Base-by-base conservation (phyloP, 805 yeast species). In the Cyberlindnera euphorbiiphila region DNA sequence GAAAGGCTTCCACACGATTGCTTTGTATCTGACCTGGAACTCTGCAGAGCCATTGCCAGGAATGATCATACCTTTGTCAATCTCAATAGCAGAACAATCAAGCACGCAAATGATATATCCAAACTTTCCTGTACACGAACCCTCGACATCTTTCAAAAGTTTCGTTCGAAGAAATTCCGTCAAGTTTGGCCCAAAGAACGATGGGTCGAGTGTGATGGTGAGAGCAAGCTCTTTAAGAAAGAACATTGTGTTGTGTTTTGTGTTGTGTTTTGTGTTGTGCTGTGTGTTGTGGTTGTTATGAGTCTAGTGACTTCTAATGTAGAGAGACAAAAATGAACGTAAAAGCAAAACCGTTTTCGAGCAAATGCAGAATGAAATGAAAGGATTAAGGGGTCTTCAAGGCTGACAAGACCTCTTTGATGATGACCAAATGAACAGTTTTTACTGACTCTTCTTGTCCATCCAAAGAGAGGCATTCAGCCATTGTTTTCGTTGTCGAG, bases 111-210 rank as follows among this genome's bases (percentile, higher is more conserved):
- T 81, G 49, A 93, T 93, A 61, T 93, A 93, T 11, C 98, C 98
- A 68, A 93, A 93, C 62, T 93, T 96, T 53, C 98, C 98, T 1
- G 98, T 89, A 65, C 98, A 93, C 1, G 98, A 88, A 18, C 98
- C 98, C 65, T 93, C 98, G 29, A 93, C 98, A 59, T 93, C 98
- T 48, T 86, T 88, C 42, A 93, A 72, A 45, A 93, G 72, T 62
- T 91, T 89, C 57, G 88, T 85, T 58, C 94, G 79, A 50, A 93
- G 70, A 57, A 80, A 91, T 59, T 87, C 94, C 64, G 85, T 88
- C 98, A 93, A 93, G 52, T 89, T 94, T 4, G 98, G 96, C 2
- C 98, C 98, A 58, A 89, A 91, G 63, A 81, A 93, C 23, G 98
- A 88, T 36, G 99, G 99, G 63, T 91, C 98, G 39, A 93, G 80